Conservation (phyloP, 129 eudicot species). For the Tanacetum coccineum region DNA sequence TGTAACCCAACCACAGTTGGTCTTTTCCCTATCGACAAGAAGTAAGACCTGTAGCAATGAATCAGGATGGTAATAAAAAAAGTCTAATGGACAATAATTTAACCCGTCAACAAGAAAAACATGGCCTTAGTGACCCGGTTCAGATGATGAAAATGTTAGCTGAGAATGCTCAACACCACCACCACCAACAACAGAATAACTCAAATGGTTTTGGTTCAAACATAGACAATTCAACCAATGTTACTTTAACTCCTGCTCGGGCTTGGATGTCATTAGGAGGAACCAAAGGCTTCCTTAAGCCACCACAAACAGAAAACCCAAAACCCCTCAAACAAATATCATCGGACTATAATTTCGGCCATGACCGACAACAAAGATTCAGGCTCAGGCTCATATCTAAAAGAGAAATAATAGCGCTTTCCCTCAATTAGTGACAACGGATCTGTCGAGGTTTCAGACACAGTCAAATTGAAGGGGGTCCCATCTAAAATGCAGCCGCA, state of each 20-base stretch:
- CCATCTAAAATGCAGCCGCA: constrained; percentile 48
- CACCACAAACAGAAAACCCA: no score
- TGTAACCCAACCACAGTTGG: no score
- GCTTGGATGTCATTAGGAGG: constrained; percentile 97
- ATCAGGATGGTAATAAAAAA: no score
- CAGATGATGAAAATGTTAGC: constrained; percentile 76
- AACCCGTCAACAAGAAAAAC: constrained; percentile 28
- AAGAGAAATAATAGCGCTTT: constrained; percentile 43
- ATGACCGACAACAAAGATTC: no score
- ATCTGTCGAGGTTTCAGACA: constrained; percentile 73
- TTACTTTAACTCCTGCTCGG: constrained; percentile 74
- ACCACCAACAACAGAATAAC: constrained; percentile 49
- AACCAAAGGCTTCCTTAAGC: background rate
- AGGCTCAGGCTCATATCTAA: constrained; percentile 31
- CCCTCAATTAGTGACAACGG: constrained; percentile 63
- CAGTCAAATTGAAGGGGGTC: constrained; percentile 62
- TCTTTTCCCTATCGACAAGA: no score
- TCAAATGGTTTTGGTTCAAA: constrained; percentile 25
- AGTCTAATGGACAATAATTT: constrained; percentile 13
- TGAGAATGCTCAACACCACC: constrained; percentile 55
- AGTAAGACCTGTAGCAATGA: no score
- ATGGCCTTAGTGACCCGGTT: constrained; percentile 79
- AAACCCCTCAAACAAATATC: no score
- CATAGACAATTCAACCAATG: constrained; percentile 46
- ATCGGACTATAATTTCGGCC: no score